phyloP scores from a whole-genome alignment of 345 rosid species.

The Cardiospermum halicacabum region DNA sequence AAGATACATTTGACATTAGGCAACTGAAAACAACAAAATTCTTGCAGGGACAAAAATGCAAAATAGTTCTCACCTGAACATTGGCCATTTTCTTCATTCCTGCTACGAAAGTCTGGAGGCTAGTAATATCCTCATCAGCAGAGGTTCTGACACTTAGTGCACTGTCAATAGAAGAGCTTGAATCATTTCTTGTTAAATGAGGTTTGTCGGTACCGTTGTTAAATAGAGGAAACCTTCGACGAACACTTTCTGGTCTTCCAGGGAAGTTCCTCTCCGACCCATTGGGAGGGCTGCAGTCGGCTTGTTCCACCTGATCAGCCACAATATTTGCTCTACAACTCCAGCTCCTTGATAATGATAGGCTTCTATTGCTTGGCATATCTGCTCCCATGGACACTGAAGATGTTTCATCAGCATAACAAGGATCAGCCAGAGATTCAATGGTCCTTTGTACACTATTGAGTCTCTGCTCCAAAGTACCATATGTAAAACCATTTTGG shows the following conservation, averaged over 20 bases:
- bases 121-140: constrained; percentile 65
- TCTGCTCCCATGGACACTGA: constrained; percentile 24
- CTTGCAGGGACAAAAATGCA: neutral
- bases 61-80: constrained; percentile 31
- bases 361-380: constrained; percentile 44
- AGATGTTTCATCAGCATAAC: constrained; percentile 32
- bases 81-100: constrained; percentile 81
- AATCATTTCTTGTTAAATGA: constrained; percentile 57
- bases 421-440: constrained; percentile 36
- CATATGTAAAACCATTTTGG: constrained; percentile 41
- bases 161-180: constrained; percentile 73
- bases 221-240: constrained; percentile 35
- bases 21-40: constrained; percentile 3
- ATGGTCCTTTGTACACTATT: constrained; percentile 41
- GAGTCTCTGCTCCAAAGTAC: constrained; percentile 46
- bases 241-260: constrained; percentile 60
- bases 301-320: constrained; percentile 24
- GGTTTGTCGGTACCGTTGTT: constrained; percentile 30
- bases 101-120: constrained; percentile 66
- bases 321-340: constrained; percentile 45
- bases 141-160: constrained; percentile 46
- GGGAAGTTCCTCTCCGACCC: constrained; percentile 48
- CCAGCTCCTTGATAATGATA: constrained; percentile 47
- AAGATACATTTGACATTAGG: neutral
- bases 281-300: constrained; percentile 62